Percentiles rank a stretch among this genome's conserved stretches.
phyloP scores from a whole-genome alignment of 495 filamentous ascomycete genomes.

The Penicillium paradoxum region DNA sequence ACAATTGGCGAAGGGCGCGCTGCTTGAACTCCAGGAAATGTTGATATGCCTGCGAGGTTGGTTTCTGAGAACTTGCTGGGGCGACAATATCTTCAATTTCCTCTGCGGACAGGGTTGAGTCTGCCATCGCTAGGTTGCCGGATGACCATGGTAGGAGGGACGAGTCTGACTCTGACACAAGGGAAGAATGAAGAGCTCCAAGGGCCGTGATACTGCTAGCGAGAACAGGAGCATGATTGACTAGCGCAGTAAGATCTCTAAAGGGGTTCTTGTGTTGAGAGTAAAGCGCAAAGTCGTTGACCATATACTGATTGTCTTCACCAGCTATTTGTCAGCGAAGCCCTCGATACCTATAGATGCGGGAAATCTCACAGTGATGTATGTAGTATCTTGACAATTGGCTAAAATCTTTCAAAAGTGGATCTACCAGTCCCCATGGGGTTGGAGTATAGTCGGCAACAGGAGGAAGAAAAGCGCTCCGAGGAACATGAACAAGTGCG shows the following conservation, averaged over 20 bases:
- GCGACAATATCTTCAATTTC: conserved; percentile 30
- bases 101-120: conserved; percentile 19
- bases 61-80: conserved; percentile 25
- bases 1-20: conserved; percentile 38
- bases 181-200: conserved; percentile 41
- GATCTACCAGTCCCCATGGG: conserved; percentile 40
- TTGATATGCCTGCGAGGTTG: conserved; percentile 32
- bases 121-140: conserved; percentile 14
- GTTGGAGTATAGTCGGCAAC: conserved; percentile 16
- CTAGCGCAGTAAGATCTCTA: conserved; percentile 35
- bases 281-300: conserved; percentile 36
- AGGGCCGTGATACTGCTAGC: conserved; percentile 35
- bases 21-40: conserved; percentile 44
- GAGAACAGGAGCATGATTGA: conserved; percentile 38
- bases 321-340: not conserved
- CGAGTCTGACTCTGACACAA: conserved; percentile 32
- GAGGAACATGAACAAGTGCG: conserved; percentile 11
- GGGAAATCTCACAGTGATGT: conserved; percentile 33
- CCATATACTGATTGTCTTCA: conserved; percentile 35
- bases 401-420: conserved; percentile 37
- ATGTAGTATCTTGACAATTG: conserved; percentile 37
- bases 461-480: not conserved
- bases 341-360: not conserved
- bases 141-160: conserved; percentile 36
- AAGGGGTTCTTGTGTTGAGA: conserved; percentile 39